Base-by-base conservation (phyloP, 257 asterid genomes). In the Datura wrightii region DNA sequence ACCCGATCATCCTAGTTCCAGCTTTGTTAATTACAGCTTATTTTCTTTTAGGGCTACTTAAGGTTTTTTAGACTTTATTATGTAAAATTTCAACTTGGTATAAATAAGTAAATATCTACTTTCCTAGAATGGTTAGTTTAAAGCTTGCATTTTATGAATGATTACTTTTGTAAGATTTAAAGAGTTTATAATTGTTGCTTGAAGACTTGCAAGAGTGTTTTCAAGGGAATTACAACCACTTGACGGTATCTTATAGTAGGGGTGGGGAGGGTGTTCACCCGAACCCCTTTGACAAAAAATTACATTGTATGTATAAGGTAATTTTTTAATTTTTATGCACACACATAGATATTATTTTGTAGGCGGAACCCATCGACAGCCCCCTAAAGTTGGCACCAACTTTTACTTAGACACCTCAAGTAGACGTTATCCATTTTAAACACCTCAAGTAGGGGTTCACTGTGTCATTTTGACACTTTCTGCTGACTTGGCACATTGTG, bases 61-160 rank as follows among this genome's bases (percentile, higher is more conserved):
- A 5, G 16, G 16, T 18, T 53, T 53, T 11, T 13, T 53, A 46
- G 52, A 11, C 58, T 53, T 53, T 53, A 53, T 4, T 13, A 53
- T 53, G 58, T 53, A 53, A 9, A 34, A 63, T 63, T 63, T 63
- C 31, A 63, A 63, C 71, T 18, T 63, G 8, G 71, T 11, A 34
- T 63, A 34, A 63, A 63, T 63, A 63, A 63, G 67, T 10, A 59
- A 59, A 59, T 59, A 59, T 59, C 71, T 63, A 63, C 16, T 63
- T 31, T 31, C 71, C 71, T 31, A 63, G 14, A 63, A 63, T 63
- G n/a, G 71, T 34, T 63, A 63, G 42, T 63, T 63, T 34, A 31
- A 60, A 31, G 42, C 71, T 63, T 31, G 10, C 44, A 14, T 63
- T 63, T 31, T 42, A 63, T 63, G n/a, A 63, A 63, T 63, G 71